These are phyloP conservation scores for Vicia sativa DNA, from an alignment of 306 rosid species.

Conservation along the genomic window DNA sequence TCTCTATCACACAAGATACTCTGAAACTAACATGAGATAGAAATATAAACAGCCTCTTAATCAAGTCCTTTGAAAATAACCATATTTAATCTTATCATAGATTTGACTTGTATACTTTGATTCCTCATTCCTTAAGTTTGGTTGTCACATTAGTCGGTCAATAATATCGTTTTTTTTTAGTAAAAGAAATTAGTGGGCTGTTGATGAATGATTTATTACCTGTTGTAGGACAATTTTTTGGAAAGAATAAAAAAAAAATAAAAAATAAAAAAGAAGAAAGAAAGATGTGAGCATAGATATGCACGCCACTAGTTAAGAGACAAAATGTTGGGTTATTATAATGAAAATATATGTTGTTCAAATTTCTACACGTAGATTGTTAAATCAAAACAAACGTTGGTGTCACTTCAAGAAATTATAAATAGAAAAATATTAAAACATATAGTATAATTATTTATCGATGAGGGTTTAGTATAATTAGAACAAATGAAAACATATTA, in stretches of 20 bases:
- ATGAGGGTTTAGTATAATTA: background rate
- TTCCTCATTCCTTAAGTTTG: background rate
- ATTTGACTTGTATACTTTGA: background rate
- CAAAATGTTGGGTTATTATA: background rate
- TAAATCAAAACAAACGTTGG: background rate
- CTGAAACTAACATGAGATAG: background rate
- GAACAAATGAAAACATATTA: background rate
- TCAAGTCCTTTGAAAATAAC: background rate
- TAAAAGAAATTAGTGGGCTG: background rate
- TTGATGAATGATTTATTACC: background rate
- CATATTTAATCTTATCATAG: background rate
- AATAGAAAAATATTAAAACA: background rate
- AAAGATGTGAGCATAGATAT: background rate
- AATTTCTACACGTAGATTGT: background rate
- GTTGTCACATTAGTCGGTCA: background rate
- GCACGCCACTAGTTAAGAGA: constrained; percentile 8
- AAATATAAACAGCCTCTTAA: background rate
- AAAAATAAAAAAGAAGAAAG: too few relatives aligned
- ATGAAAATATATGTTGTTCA: background rate
- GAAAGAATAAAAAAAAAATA: too few relatives aligned
- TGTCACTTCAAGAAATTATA: background rate
- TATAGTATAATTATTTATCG: too few relatives aligned
- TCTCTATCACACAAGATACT: background rate
- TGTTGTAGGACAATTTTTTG: background rate
- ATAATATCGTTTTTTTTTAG: background rate